Evolutionary conservation across 257 asterid species (phyloP).

Genomic region (Fraxinus excelsior): DNA sequence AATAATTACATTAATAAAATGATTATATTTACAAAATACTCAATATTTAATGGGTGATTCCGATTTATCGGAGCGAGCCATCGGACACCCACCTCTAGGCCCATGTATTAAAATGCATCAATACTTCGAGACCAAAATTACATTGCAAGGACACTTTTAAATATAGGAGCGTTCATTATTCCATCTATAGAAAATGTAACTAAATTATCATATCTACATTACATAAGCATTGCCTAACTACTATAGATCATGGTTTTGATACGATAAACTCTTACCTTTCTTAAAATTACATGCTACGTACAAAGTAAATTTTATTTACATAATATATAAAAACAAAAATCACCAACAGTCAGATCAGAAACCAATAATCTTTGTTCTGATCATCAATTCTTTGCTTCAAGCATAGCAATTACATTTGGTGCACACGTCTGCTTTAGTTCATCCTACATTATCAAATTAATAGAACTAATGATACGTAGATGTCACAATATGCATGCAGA

Average conservation of each 20-base stretch:
- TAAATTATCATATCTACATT: not conserved
- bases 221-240: not conserved
- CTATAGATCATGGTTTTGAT: not conserved
- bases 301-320: not conserved
- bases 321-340: too few species aligned
- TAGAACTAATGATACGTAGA: not conserved
- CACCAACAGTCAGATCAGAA: too few species aligned
- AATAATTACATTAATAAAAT: too few species aligned
- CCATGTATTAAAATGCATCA: too few species aligned
- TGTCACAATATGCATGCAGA: not conserved
- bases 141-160: too few species aligned
- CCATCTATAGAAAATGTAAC: too few species aligned
- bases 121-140: too few species aligned
- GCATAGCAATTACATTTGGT: constrained; percentile 15
- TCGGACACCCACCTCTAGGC: too few species aligned
- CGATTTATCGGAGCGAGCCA: too few species aligned
- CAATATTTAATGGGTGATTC: too few species aligned
- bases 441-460: constrained; percentile 21
- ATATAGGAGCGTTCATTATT: too few species aligned
- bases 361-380: not conserved
- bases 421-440: constrained; percentile 19
- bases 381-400: constrained; percentile 26
- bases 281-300: not conserved
- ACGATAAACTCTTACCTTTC: not conserved
- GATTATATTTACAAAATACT: too few species aligned